These are phyloP conservation scores for Ocimum tenuiflorum DNA, from an alignment of 257 asterid species.

Conservation along the genomic window DNA sequence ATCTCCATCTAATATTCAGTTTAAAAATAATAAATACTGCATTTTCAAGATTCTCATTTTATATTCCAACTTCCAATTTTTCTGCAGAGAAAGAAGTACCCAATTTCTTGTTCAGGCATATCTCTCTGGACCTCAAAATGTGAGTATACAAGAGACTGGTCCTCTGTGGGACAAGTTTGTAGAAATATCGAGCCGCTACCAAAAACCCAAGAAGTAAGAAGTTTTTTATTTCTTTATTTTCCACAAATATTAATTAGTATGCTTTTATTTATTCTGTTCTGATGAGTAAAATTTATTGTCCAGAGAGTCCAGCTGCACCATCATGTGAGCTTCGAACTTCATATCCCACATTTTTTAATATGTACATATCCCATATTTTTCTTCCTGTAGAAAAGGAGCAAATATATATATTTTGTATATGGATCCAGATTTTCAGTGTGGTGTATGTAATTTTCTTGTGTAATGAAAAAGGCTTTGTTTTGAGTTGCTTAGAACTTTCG, in stretches of 20 bases:
- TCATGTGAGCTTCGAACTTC: slow-evolving; percentile 43
- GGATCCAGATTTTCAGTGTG: not conserved
- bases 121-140: slow-evolving; percentile 79
- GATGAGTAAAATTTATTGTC: slow-evolving; percentile 4
- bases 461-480: not conserved
- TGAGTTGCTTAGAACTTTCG: not conserved
- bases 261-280: not conserved
- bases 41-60: not conserved
- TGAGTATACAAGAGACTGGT: slow-evolving; percentile 60
- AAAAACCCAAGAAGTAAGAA: slow-evolving; percentile 43
- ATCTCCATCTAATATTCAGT: not conserved
- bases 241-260: not conserved
- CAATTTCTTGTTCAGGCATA: slow-evolving; percentile 80
- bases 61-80: not conserved
- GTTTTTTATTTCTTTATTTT: not conserved
- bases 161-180: slow-evolving; percentile 58
- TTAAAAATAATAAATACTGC: not conserved
- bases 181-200: slow-evolving; percentile 53
- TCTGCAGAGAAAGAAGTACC: slow-evolving; percentile 61
- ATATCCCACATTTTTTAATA: not conserved
- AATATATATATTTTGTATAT: slow-evolving; percentile 1
- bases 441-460: not conserved
- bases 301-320: slow-evolving; percentile 57
- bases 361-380: slow-evolving; percentile 1
- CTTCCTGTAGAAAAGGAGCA: not conserved